phyloP scores from a whole-genome alignment of 2,329 filamentous ascomycete species.

The Fusarium longipes region DNA sequence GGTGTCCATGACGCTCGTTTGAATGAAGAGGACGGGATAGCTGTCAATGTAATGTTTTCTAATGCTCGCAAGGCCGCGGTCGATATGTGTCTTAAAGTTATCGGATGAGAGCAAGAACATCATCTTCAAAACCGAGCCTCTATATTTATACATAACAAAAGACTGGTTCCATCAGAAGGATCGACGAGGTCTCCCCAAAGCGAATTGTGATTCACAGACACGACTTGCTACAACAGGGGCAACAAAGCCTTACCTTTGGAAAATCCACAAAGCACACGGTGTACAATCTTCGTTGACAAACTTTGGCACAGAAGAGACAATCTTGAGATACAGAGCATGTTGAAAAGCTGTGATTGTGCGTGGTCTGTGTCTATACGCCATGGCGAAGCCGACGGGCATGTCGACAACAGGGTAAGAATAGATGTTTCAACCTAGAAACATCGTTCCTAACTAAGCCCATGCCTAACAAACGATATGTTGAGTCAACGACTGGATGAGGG shows the following conservation, averaged over 20 bases:
- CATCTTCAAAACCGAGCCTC: not conserved
- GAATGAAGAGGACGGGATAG: not conserved
- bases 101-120: not conserved
- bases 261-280: not conserved
- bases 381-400: not conserved
- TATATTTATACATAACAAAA: not conserved
- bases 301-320: not conserved
- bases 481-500: not conserved
- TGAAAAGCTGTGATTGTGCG: conserved; percentile 7
- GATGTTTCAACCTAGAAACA: conserved; percentile 13
- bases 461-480: not conserved
- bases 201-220: conserved; percentile 6
- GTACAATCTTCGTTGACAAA: not conserved
- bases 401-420: not conserved
- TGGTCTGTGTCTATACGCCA: conserved; percentile 3
- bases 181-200: not conserved
- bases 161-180: not conserved
- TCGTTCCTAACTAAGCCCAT: not conserved
- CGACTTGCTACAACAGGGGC: not conserved
- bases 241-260: not conserved
- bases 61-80: no score
- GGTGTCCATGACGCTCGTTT: not conserved
- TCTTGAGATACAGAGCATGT: not conserved
- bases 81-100: not conserved
- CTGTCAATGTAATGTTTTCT: no score